These are phyloP conservation scores for Fraxinus dipetala DNA, from an alignment of 305 asterid genomes.

Conservation along the genomic window DNA sequence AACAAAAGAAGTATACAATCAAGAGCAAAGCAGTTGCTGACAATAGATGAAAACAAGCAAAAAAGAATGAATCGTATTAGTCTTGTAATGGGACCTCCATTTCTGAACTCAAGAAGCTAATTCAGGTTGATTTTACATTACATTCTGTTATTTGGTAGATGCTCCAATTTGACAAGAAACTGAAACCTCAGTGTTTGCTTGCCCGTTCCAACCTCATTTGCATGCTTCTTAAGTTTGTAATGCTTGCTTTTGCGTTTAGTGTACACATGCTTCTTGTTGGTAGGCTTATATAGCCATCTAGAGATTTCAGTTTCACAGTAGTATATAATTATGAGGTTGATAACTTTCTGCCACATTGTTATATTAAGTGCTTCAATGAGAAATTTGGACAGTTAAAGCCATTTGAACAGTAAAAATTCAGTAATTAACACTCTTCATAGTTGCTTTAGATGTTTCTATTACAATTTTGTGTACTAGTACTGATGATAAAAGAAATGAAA, in stretches of 20 bases:
- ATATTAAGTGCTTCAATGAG: background rate
- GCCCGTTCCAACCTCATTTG: slow-evolving; percentile 23
- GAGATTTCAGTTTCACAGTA: background rate
- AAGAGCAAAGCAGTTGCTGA: slow-evolving; percentile 26
- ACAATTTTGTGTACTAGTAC: background rate
- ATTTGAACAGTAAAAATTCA: background rate
- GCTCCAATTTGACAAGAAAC: slow-evolving; percentile 19
- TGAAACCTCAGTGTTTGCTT: slow-evolving; percentile 8
- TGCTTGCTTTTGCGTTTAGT: slow-evolving; percentile 24
- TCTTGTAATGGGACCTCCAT: slow-evolving; percentile 18
- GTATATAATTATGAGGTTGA: background rate
- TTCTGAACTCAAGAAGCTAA: background rate
- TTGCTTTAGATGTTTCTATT: background rate
- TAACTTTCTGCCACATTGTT: background rate
- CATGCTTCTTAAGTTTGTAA: slow-evolving; percentile 21
- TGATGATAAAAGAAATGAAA: background rate
- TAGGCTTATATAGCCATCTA: background rate
- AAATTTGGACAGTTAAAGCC: background rate
- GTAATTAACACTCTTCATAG: background rate
- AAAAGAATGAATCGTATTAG: background rate
- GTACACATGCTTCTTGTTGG: background rate
- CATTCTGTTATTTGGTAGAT: background rate
- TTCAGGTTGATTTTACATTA: background rate
- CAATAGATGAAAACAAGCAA: slow-evolving; percentile 22
- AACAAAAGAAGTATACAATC: slow-evolving; percentile 18